Percentiles rank a stretch among this genome's conserved stretches.
phyloP scores from a whole-genome alignment of 1,284 basidiomycete genomes.

The Apiotrichum mycotoxinovorans region DNA sequence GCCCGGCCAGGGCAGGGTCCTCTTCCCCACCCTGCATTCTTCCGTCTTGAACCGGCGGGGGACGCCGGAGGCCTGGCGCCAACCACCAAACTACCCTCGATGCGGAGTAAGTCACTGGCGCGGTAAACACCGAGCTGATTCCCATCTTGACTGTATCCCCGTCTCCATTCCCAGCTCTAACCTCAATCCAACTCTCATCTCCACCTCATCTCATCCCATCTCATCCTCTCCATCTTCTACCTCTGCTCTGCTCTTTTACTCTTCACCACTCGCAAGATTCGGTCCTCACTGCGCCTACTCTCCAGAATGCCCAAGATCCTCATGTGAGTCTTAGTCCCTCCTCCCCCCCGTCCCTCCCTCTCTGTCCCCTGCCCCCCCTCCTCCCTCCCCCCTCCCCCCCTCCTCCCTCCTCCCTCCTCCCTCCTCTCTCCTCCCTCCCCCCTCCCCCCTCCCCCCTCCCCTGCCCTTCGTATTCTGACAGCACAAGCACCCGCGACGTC shows the following conservation, averaged over 20 bases:
- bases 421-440: too few relatives aligned
- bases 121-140: too few relatives aligned
- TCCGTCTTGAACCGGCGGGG: too few relatives aligned
- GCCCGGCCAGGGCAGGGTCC: too few relatives aligned
- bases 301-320: slow-evolving; percentile 24
- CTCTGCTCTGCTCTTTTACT: not conserved
- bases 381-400: not conserved
- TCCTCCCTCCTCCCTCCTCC: not conserved
- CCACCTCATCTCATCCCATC: not conserved
- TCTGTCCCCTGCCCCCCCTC: not conserved
- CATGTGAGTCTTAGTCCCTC: slow-evolving; percentile 12
- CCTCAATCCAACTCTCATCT: too few relatives aligned
- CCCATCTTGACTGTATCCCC: too few relatives aligned
- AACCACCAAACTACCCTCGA: too few relatives aligned
- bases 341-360: too few relatives aligned
- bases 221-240: not conserved
- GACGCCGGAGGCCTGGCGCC: too few relatives aligned
- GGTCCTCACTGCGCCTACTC: not conserved
- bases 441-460: not conserved
- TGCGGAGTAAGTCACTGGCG: too few relatives aligned
- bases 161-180: too few relatives aligned
- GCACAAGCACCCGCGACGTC: slow-evolving; percentile 53
- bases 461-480: not conserved
- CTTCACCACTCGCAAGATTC: not conserved
- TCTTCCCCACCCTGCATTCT: too few relatives aligned